Evolutionary conservation across 371 early-diverging fungal species (phyloP).

Genomic region (Saksenaea vasiformis): DNA sequence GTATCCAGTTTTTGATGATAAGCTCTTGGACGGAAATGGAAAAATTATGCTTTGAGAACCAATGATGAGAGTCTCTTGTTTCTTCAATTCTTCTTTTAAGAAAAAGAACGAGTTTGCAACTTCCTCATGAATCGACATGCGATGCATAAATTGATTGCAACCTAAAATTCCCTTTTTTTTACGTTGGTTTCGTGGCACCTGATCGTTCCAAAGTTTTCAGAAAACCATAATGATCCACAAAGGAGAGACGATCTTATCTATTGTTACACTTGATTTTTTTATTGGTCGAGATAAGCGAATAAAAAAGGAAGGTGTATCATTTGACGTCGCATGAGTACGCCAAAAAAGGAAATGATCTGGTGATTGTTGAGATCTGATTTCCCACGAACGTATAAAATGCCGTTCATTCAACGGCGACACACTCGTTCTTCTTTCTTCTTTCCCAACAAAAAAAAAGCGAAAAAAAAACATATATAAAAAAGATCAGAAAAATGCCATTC

Average conservation of each 20-base stretch:
- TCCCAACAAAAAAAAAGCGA: no score
- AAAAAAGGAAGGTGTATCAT: neutral
- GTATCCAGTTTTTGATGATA: neutral
- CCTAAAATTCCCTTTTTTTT: neutral
- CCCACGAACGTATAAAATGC: no score
- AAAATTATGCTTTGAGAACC: neutral
- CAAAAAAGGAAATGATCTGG: neutral
- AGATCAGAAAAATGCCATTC: conserved; percentile 45
- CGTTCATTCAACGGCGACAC: no score
- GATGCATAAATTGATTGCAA: neutral
- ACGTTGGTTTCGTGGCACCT: neutral
- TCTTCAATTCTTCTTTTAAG: neutral
- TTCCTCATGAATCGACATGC: neutral
- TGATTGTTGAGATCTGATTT: neutral
- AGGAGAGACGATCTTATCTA: neutral
- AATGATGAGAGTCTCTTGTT: neutral
- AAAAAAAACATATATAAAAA: no score
- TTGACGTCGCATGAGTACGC: neutral
- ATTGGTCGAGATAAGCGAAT: neutral
- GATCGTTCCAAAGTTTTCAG: neutral
- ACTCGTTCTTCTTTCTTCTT: no score
- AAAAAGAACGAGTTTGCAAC: neutral
- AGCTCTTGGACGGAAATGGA: neutral
- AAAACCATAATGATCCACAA: neutral
- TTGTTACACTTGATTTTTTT: neutral